Base-by-base conservation (phyloP, 78 protist genomes). In the Dictyostelium brefeldianum region DNA sequence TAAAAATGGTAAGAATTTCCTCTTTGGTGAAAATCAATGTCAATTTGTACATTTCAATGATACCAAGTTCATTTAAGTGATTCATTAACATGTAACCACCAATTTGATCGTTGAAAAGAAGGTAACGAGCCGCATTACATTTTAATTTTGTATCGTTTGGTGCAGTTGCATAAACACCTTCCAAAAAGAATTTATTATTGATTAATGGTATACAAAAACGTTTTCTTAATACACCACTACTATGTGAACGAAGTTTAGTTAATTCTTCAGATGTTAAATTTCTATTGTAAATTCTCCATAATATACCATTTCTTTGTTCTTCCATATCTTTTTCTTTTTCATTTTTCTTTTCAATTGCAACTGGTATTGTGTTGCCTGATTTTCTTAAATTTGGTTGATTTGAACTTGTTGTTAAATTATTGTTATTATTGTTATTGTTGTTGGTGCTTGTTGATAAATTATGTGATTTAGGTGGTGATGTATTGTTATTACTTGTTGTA, bases 61-160 rank as follows among this genome's bases (percentile, higher is more conserved):
- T 85, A 62, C 92, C 92, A 8, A 85, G 36, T 25, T 85, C 78
- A 75, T 85, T 85, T 1, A 85, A 10, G 62, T 85, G 92, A 56
- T 85, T 75, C 92, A 85, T 85, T 69, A 85, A 54, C 83, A 85
- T 75, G 29, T 57, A 85, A 59, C 83, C 92, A 29, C 92, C 92
- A 25, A 85, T 54, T 22, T 75, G 78, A 62, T 85, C 92, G 31
- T 85, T 85, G 59, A 85, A 85, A 17, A 85, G 48, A 20, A 85
- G 29, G 22, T 85, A 85, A 75, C 92, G 78, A 20, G 83, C 62
- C 11, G 69, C 92, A 75, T 81, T 85, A 57, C 81, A 56, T 62
- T 85, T 85, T 17, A 85, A 64, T 75, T 85, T 85, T 2, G 92
- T 85, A 48, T 85, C 83, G 20, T 75, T 75, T 75, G 92, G 83